A percentile compares a stretch with the other conserved stretches of the same genome.
phyloP scores from a whole-genome alignment of 2,329 filamentous ascomycete species.

The Aspergillus sergii region DNA sequence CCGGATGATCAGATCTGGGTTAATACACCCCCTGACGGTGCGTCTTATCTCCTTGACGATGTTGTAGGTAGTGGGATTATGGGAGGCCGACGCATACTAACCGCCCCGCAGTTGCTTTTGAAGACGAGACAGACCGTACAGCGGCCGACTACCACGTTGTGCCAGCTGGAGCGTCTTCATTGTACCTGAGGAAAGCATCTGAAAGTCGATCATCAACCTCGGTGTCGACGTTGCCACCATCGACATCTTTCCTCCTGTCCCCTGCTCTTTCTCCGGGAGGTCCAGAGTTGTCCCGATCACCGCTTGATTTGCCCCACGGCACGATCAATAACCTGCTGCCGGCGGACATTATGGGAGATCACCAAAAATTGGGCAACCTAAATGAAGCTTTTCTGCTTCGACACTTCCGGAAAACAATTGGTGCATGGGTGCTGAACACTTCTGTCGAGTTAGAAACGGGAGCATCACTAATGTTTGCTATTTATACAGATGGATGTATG shows the following conservation, averaged over 20 bases:
- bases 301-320: constrained; percentile 15
- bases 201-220: constrained; percentile 30
- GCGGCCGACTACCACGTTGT: constrained; percentile 38
- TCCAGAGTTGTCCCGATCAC: constrained; percentile 11
- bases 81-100: constrained; percentile 2
- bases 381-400: constrained; percentile 38
- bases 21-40: constrained; percentile 32
- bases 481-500: constrained; percentile 34
- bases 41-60: constrained; percentile 12
- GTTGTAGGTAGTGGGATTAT: neutral
- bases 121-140: constrained; percentile 40
- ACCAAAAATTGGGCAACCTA: constrained; percentile 29
- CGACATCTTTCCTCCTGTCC: constrained; percentile 15
- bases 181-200: constrained; percentile 25
- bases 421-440: constrained; percentile 31
- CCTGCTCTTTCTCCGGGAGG: constrained; percentile 16
- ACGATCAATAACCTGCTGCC: constrained; percentile 24
- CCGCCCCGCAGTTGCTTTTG: constrained; percentile 31
- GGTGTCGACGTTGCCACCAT: constrained; percentile 25
- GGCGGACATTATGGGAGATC: constrained; percentile 21
- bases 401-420: constrained; percentile 36
- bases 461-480: constrained; percentile 13
- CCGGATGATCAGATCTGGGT: constrained; percentile 38
- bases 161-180: constrained; percentile 19
- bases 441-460: neutral